Evolutionary conservation across 1,139 yeast genomes (phyloP).

Genomic region (Zhuliangozyma blackwelliae): DNA sequence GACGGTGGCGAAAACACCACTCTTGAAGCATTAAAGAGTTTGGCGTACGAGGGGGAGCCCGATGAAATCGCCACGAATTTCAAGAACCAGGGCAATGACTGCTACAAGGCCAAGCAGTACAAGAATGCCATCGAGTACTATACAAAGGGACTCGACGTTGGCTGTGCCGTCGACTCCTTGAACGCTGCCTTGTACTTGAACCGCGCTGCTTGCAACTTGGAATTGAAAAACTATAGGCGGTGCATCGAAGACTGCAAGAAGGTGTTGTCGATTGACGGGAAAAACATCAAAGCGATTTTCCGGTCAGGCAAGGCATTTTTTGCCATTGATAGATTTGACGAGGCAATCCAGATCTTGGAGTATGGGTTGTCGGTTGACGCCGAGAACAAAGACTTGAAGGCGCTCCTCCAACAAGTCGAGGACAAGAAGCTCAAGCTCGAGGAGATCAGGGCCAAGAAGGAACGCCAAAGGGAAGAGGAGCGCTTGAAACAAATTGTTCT

Average conservation of each 20-base stretch:
- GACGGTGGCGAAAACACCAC: slow-evolving; percentile 72
- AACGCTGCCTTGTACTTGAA: slow-evolving; percentile 67
- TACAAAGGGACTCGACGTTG: slow-evolving; percentile 73
- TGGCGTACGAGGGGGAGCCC: slow-evolving; percentile 96
- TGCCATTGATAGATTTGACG: slow-evolving; percentile 63
- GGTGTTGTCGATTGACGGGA: slow-evolving; percentile 62
- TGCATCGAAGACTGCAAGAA: slow-evolving; percentile 84
- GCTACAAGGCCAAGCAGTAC: slow-evolving; percentile 66
- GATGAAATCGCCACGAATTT: slow-evolving; percentile 86
- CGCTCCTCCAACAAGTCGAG: slow-evolving; percentile 35
- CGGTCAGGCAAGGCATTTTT: slow-evolving; percentile 82
- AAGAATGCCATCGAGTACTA: slow-evolving; percentile 75
- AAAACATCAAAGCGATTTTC: slow-evolving; percentile 76
- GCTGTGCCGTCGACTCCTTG: slow-evolving; percentile 50
- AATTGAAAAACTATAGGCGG: slow-evolving; percentile 74
- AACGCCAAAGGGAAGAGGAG: slow-evolving; percentile 29
- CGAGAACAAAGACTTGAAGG: slow-evolving; percentile 50
- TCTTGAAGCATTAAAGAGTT: slow-evolving; percentile 82
- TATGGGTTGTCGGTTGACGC: slow-evolving; percentile 64
- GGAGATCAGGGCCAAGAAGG: slow-evolving; percentile 25
- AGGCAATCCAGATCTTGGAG: slow-evolving; percentile 61
- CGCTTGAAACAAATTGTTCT: slow-evolving; percentile 32
- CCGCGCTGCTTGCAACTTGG: slow-evolving; percentile 90
- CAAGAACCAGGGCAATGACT: slow-evolving; percentile 90
- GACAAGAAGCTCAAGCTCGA: slow-evolving; percentile 36